These are phyloP conservation scores for Boletus subparvulus DNA, from an alignment of 768 basidiomycete species.

Conservation along the genomic window DNA sequence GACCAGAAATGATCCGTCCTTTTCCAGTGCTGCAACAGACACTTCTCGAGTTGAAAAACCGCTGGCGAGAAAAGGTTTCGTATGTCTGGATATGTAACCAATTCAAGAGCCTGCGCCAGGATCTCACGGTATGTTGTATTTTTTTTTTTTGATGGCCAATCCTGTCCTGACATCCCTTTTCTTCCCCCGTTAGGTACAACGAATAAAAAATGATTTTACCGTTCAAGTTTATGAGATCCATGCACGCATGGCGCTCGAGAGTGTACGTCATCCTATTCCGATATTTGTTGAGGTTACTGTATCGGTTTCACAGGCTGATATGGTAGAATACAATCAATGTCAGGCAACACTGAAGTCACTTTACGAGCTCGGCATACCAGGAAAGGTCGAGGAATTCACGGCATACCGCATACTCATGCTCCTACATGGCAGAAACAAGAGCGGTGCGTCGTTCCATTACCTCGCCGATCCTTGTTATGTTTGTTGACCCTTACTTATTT, in stretches of 20 bases:
- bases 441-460: conserved; percentile 57
- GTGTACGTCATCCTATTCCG: conserved; percentile 46
- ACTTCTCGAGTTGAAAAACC: conserved; percentile 78
- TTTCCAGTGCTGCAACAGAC: conserved; percentile 82
- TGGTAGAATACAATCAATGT: conserved; percentile 99
- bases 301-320: conserved; percentile 66
- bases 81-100: conserved; percentile 97
- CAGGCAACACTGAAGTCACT: conserved; percentile 86
- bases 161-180: conserved; percentile 7
- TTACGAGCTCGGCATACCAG: conserved; percentile 91
- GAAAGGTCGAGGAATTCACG: conserved; percentile 93
- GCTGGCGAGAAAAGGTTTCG: conserved; percentile 74
- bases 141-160: background rate
- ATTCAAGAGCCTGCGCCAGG: conserved; percentile 96
- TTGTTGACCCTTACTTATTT: background rate
- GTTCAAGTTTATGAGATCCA: conserved; percentile 98
- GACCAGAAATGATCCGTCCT: conserved; percentile 91
- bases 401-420: conserved; percentile 98
- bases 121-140: conserved; percentile 80
- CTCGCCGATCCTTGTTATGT: background rate
- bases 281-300: conserved; percentile 13
- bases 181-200: conserved; percentile 71
- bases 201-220: conserved; percentile 98
- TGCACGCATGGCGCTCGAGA: conserved; percentile 94
- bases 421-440: conserved; percentile 88